Percentiles rank a stretch among this genome's conserved stretches.
phyloP scores from a whole-genome alignment of 805 yeast species.

The Myxozyma sirexii region DNA sequence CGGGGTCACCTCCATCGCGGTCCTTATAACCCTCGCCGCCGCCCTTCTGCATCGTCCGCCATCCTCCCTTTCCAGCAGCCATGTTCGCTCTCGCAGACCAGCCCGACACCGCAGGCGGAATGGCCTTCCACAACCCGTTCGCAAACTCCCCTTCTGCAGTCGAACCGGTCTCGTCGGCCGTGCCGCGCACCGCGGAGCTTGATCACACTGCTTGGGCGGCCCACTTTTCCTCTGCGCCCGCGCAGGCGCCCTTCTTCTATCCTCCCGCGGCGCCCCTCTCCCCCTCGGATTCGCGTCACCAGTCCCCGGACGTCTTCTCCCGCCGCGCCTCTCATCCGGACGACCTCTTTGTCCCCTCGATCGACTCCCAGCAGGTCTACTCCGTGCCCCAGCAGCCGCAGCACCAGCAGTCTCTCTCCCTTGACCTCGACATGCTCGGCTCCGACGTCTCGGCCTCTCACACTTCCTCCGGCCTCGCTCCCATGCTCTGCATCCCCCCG shows the following conservation, averaged over 20 bases:
- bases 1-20: slow-evolving; percentile 9
- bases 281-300: neutral
- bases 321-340: neutral
- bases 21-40: neutral
- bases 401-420: neutral
- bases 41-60: neutral
- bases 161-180: neutral
- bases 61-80: neutral
- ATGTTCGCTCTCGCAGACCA: slow-evolving; percentile 6
- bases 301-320: neutral
- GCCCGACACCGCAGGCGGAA: neutral
- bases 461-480: neutral
- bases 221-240: neutral
- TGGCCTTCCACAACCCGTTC: slow-evolving; percentile 2
- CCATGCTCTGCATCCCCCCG: slow-evolving; percentile 1
- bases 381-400: neutral
- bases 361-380: neutral
- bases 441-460: neutral
- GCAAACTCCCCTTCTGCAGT: neutral
- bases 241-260: neutral
- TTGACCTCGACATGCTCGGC: neutral
- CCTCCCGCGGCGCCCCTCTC: neutral
- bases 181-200: neutral
- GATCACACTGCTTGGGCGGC: neutral
- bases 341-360: neutral